Conservation (phyloP, 257 asterid species). For the Fraxinus americana region DNA sequence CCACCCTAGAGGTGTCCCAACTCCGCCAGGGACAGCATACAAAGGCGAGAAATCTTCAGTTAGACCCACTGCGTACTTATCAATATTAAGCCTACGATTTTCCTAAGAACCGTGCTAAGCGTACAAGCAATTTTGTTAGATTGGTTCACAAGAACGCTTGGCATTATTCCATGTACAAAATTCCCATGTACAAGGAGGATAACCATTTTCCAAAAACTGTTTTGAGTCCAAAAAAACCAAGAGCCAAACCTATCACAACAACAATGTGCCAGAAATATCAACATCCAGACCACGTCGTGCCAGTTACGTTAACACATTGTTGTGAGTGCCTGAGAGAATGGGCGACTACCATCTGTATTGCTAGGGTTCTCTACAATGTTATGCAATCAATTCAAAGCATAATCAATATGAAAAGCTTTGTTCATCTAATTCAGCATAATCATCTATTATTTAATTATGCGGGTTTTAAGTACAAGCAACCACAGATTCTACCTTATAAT, state of each 20-base stretch:
- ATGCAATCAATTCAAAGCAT: slow-evolving; percentile 43
- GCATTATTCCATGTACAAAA: too few relatives aligned
- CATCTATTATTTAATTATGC: background rate
- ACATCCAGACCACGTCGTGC: slow-evolving; percentile 90
- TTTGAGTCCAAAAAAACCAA: slow-evolving; percentile 75
- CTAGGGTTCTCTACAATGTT: slow-evolving; percentile 44
- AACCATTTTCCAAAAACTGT: slow-evolving; percentile 60
- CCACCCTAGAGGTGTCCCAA: slow-evolving; percentile 77
- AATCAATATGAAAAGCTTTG: background rate
- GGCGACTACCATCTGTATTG: background rate
- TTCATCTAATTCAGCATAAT: background rate
- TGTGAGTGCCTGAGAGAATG: slow-evolving; percentile 46
- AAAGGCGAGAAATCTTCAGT: slow-evolving; percentile 94
- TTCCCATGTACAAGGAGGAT: too few relatives aligned
- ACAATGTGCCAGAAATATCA: slow-evolving; percentile 67
- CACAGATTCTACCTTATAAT: background rate
- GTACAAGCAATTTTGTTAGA: too few relatives aligned
- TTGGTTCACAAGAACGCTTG: too few relatives aligned
- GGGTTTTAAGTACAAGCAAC: background rate
- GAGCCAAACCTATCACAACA: slow-evolving; percentile 67
- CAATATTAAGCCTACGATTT: slow-evolving; percentile 66
- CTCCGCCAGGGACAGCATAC: slow-evolving; percentile 76
- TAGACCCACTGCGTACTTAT: slow-evolving; percentile 54
- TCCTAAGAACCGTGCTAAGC: too few relatives aligned
- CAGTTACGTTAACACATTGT: slow-evolving; percentile 65